These are phyloP conservation scores for Colletotrichum theobromicola DNA, from an alignment of 2,329 filamentous ascomycete species.

Conservation along the genomic window DNA sequence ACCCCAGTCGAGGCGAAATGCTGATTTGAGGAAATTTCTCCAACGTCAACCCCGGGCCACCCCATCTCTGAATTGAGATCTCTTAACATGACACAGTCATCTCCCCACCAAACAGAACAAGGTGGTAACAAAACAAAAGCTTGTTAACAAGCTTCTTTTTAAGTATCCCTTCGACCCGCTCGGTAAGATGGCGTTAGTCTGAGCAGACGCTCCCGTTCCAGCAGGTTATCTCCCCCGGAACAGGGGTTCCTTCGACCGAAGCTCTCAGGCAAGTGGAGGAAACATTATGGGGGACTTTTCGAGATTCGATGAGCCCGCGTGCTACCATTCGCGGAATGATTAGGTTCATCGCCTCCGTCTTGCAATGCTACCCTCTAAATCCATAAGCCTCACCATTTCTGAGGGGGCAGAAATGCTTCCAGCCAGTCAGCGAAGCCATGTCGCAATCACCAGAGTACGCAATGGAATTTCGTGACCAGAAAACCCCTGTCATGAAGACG, in stretches of 20 bases:
- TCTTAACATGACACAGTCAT: conserved; percentile 1
- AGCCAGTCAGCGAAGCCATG: neutral
- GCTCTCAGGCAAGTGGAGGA: neutral
- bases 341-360: neutral
- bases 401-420: neutral
- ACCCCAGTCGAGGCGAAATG: neutral
- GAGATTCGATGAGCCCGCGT: neutral
- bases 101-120: conserved; percentile 1
- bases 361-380: neutral
- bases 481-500: neutral
- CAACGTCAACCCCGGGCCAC: neutral
- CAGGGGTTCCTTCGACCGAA: neutral
- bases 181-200: neutral
- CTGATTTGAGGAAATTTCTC: conserved; percentile 20
- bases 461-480: neutral
- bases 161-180: neutral
- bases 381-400: neutral
- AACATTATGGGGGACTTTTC: neutral
- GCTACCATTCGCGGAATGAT: conserved; percentile 16
- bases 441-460: neutral
- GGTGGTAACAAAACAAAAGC: neutral
- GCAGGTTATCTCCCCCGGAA: neutral
- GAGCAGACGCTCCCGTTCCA: neutral
- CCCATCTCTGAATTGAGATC: neutral
- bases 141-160: conserved; percentile 9